A percentile compares a stretch with the other conserved stretches of the same genome.
Conservation (phyloP, 2,329 filamentous ascomycete species). For the Talaromyces sp. region DNA sequence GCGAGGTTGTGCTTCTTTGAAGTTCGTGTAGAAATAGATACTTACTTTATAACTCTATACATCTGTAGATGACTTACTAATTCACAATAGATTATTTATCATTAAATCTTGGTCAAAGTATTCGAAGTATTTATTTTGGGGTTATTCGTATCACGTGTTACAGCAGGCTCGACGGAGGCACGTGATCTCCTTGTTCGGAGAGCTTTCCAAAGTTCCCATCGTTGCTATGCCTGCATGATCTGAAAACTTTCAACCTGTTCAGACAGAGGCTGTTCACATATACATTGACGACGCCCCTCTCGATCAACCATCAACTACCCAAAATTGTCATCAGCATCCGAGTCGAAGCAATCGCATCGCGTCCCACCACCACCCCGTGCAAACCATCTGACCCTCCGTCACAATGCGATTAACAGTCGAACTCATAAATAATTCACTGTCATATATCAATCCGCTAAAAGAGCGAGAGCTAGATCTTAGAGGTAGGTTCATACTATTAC, state of each 20-base stretch:
- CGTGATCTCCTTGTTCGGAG: constrained; percentile 3
- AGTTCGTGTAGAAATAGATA: constrained; percentile 1
- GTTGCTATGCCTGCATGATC: neutral
- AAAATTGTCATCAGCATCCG: neutral
- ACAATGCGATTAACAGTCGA: constrained; percentile 92
- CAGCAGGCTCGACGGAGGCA: neutral
- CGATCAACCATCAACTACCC: neutral
- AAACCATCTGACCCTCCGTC: constrained; percentile 9
- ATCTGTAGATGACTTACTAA: neutral
- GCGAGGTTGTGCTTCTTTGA: neutral
- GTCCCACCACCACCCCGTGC: neutral
- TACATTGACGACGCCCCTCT: neutral
- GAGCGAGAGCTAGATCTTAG: constrained; percentile 98
- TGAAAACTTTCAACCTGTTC: neutral
- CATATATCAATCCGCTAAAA: constrained; percentile 97
- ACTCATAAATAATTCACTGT: constrained; percentile 88
- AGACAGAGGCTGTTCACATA: neutral
- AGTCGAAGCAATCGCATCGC: neutral
- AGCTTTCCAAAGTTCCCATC: constrained; percentile 4
- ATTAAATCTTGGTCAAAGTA: neutral
- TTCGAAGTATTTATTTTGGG: neutral
- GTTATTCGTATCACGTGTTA: neutral
- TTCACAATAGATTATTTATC: neutral
- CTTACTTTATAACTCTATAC: neutral
- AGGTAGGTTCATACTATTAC: constrained; percentile 69